phyloP scores from a whole-genome alignment of 305 asterid species.

The Lippia alba region DNA sequence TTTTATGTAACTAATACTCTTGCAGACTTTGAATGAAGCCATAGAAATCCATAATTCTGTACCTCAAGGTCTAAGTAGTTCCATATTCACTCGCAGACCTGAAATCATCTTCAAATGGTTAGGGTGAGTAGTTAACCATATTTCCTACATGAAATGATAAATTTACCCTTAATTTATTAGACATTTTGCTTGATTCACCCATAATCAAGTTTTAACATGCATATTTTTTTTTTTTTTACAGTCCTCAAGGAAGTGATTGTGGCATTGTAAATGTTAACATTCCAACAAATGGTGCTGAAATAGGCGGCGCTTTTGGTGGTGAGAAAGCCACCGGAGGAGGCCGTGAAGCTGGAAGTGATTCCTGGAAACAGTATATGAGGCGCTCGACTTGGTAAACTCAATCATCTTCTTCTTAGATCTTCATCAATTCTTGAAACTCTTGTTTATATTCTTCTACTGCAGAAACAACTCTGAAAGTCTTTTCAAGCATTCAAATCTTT shows the following conservation, averaged over 20 bases:
- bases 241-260: conserved; percentile 95
- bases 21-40: conserved; percentile 90
- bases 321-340: conserved; percentile 99
- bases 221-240: conserved; percentile 36
- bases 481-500: neutral
- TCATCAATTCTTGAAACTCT: neutral
- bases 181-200: too few relatives aligned
- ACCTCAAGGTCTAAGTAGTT: conserved; percentile 99
- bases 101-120: conserved; percentile 91
- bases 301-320: conserved; percentile 99
- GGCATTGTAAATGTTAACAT: conserved; percentile 93
- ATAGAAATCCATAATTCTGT: conserved; percentile 92
- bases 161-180: too few relatives aligned
- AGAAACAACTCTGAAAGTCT: neutral
- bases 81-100: conserved; percentile 90
- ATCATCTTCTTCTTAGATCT: neutral
- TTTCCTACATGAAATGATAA: too few relatives aligned
- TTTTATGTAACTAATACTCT: conserved; percentile 22
- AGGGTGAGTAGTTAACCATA: conserved; percentile 63
- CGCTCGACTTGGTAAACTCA: conserved; percentile 90
- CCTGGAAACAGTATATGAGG: conserved; percentile 99
- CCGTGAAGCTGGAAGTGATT: conserved; percentile 99
- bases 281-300: conserved; percentile 99
- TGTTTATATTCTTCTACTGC: neutral
- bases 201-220: conserved; percentile 19